Percentiles rank a stretch among this genome's conserved stretches.
Evolutionary conservation across 2,329 filamentous ascomycete genomes (phyloP).

Genomic region (Cercospora citrullina): DNA sequence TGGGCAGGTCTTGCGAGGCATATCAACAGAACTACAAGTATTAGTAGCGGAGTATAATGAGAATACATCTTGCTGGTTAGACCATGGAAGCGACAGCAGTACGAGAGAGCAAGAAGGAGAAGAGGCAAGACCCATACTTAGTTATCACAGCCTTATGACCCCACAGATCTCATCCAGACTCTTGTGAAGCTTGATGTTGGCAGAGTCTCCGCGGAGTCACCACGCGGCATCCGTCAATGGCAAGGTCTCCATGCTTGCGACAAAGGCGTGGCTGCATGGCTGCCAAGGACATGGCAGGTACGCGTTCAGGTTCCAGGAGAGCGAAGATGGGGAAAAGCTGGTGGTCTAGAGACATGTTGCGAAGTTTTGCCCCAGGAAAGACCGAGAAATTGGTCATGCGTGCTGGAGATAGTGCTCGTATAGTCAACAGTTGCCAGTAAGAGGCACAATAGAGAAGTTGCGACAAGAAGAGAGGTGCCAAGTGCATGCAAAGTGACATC

Average conservation of each 20-base stretch:
- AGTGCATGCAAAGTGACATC: background rate
- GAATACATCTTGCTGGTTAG: background rate
- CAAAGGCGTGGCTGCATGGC: background rate
- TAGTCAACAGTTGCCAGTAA: background rate
- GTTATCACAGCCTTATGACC: background rate
- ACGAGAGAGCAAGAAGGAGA: background rate
- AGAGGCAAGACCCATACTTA: background rate
- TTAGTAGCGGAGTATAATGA: conserved; percentile 8
- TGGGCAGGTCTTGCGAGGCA: conserved; percentile 31
- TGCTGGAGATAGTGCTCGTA: background rate
- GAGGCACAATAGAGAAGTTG: background rate
- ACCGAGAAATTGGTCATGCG: background rate
- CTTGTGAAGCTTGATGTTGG: background rate
- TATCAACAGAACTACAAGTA: conserved; percentile 25
- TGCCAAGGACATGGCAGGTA: background rate
- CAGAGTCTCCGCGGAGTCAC: background rate
- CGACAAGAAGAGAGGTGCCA: background rate
- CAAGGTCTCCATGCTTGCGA: conserved; percentile 2
- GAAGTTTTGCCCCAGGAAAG: background rate
- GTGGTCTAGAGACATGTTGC: background rate
- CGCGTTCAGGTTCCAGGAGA: background rate
- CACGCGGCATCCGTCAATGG: background rate
- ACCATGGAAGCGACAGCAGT: background rate
- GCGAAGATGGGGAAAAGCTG: background rate
- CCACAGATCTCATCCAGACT: background rate